Evolutionary conservation across 2,329 filamentous ascomycete genomes (phyloP).

Genomic region (Aspergillus ibericus): DNA sequence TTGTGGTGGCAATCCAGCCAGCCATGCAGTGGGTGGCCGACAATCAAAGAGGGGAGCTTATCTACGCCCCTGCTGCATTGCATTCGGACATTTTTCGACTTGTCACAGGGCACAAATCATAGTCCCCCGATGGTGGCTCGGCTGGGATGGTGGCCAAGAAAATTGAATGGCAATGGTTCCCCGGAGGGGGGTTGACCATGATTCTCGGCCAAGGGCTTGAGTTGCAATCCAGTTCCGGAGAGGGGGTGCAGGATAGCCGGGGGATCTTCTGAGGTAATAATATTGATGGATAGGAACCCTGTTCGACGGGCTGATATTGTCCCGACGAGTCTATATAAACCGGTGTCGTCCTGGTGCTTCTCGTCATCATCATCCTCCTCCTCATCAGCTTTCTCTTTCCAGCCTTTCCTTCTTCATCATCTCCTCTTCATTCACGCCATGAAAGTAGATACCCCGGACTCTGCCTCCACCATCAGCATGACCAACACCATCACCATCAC

Average conservation of each 20-base stretch:
- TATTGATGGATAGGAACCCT: background rate
- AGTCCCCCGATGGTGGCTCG: background rate
- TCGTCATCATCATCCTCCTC: no score
- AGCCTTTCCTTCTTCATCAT: background rate
- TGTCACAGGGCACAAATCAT: constrained; percentile 6
- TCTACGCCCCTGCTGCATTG: background rate
- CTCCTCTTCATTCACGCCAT: constrained; percentile 6
- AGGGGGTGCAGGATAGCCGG: background rate
- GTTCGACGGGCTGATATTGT: background rate
- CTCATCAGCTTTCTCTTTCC: no score
- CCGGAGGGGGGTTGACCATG: background rate
- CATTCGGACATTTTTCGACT: background rate
- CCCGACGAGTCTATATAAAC: constrained; percentile 2
- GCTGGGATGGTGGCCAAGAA: constrained; percentile 3
- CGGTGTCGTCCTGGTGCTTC: no score
- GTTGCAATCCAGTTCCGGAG: background rate
- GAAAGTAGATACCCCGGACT: constrained; percentile 14
- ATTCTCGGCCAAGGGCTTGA: constrained; percentile 4
- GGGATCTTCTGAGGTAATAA: background rate
- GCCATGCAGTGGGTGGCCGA: no score
- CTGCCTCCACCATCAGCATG: constrained; percentile 20
- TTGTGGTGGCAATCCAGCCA: no score
- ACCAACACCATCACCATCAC: constrained; percentile 33
- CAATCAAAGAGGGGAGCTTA: background rate
- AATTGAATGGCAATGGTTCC: background rate